Evolutionary conservation across 148 eudicot genomes (phyloP), one percentile per base, ranked within the genome.

Genomic region (Rhododendron kiyosumense): DNA sequence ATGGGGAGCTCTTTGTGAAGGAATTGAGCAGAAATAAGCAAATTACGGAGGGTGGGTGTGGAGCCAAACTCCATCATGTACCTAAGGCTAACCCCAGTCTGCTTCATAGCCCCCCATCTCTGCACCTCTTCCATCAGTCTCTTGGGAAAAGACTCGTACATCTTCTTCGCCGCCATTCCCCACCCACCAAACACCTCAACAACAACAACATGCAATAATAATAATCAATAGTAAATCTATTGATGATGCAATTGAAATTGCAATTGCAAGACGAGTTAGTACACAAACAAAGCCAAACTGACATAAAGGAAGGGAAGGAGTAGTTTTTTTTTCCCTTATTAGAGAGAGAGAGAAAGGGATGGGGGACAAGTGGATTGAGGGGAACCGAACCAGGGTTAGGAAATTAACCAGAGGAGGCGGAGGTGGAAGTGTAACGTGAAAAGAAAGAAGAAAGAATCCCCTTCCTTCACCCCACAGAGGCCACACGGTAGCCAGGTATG

Each of bases 41-140:
- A 84, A 84, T 95, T 95, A 0, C 92, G 78, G 18, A 87, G 87
- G 26, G 92, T 94, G 46, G 98, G 97, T 43, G 78, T 81, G 7
- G 99, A 94, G 65, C 97, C 98, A 81, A 96, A 96, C 84, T 95
- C 96, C 99, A 93, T 93, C 98, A 95, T 95, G 89, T 96, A 96
- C 36, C 94, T 89, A 3, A 96, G 88, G 59, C 96, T 95, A 2
- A 96, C 97, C 13, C 99, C 99, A 0, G 91, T 96, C 86, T 93
- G 98, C 85, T 91, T 95, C 93, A 92, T 84, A 5, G 85, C 79
- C 2, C 95, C 96, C 98, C 95, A 95, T 89, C 87, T 88, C 15
- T 91, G 95, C 28, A 94, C 97, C 83, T 96, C 96, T 8, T 94
- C 95, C 13, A 90, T 75, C 28, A 94, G 79, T 36, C 85, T 90